These are phyloP conservation scores for Bruguiera sexangula DNA, from an alignment of 345 rosid genomes.

Conservation along the genomic window DNA sequence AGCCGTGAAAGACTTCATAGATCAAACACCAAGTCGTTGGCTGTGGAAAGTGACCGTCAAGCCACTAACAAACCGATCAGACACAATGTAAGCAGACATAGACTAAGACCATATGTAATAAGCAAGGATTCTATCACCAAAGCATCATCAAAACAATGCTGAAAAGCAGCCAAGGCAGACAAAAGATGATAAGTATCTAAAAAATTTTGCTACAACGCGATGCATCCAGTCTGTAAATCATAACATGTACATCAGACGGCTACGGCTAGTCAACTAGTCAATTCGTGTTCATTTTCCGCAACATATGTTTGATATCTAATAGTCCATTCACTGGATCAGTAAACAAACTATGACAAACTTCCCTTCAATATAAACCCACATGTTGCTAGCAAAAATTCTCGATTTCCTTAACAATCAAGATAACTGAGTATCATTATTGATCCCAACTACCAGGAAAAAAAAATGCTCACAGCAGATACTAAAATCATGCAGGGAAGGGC, in stretches of 20 bases:
- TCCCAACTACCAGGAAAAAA: conserved; percentile 1
- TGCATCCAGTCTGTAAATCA: too few relatives aligned
- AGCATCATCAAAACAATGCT: too few relatives aligned
- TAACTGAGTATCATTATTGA: not conserved
- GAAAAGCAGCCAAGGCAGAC: too few relatives aligned
- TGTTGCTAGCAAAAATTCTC: not conserved
- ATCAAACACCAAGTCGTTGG: not conserved
- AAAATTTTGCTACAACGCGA: too few relatives aligned
- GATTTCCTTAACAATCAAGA: conserved; percentile 1
- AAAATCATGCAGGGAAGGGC: not conserved
- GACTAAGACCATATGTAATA: too few relatives aligned
- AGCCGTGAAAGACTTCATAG: not conserved
- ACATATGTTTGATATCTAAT: not conserved
- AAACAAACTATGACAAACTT: not conserved
- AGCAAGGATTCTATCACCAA: too few relatives aligned
- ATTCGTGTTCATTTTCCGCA: not conserved
- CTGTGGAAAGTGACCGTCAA: not conserved
- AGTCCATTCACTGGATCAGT: not conserved
- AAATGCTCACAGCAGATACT: not conserved
- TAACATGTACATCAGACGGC: not conserved
- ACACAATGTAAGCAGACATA: too few relatives aligned
- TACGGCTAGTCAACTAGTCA: not conserved
- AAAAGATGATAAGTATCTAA: too few relatives aligned
- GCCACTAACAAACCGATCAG: not conserved
- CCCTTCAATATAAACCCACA: not conserved